Evolutionary conservation across 2,329 filamentous ascomycete genomes (phyloP).

Genomic region (Bipolaris gigantea): DNA sequence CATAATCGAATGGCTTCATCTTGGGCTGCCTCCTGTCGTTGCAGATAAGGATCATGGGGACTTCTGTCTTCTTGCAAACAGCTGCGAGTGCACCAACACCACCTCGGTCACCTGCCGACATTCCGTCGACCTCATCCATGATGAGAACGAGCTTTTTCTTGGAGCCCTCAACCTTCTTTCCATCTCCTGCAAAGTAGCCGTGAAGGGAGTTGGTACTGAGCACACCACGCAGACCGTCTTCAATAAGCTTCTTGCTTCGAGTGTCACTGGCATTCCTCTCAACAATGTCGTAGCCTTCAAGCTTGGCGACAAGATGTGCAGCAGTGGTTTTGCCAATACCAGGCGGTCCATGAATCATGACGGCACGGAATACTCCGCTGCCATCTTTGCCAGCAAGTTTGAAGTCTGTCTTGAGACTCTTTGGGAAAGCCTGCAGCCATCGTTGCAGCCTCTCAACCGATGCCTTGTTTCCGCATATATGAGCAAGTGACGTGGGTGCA

Average conservation of each 20-base stretch:
- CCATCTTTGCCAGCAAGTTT: conserved; percentile 82
- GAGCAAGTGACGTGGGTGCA: conserved; percentile 77
- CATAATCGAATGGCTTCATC: conserved; percentile 96
- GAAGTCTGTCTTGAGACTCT: conserved; percentile 77
- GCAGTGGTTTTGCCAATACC: conserved; percentile 98
- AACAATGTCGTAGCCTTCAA: conserved; percentile 90
- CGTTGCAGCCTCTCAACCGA: conserved; percentile 85
- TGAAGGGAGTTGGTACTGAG: conserved; percentile 91
- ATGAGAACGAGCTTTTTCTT: conserved; percentile 96
- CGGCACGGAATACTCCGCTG: conserved; percentile 78
- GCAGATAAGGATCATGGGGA: conserved; percentile 96
- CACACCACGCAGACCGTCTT: conserved; percentile 82
- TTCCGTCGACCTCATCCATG: conserved; percentile 99
- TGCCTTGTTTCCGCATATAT: conserved; percentile 94
- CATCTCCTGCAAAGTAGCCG: conserved; percentile 85
- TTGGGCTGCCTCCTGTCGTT: conserved; percentile 91
- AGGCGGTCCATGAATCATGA: conserved; percentile 92
- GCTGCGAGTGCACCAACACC: conserved; percentile 93
- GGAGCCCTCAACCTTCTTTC: conserved; percentile 72
- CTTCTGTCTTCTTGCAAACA: conserved; percentile 90
- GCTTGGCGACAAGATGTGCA: conserved; percentile 87
- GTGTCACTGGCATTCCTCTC: conserved; percentile 97
- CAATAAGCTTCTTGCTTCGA: conserved; percentile 93
- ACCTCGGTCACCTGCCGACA: conserved; percentile 95
- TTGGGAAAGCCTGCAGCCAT: conserved; percentile 84